A percentile compares a stretch with the other conserved stretches of the same genome.
These are phyloP conservation scores for Balakata baccata DNA, from an alignment of 345 rosid genomes.

Conservation along the genomic window DNA sequence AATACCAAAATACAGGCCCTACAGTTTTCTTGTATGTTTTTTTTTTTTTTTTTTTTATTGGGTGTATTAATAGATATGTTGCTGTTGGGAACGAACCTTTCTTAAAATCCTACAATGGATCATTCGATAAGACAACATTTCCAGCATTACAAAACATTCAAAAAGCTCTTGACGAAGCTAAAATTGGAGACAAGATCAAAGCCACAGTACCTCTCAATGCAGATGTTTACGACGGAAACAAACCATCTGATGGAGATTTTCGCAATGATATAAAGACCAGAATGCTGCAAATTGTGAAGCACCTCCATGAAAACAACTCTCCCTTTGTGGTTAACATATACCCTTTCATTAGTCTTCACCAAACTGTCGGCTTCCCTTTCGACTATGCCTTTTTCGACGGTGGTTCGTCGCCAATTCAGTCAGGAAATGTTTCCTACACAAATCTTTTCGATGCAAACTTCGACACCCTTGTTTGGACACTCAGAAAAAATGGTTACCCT, in stretches of 20 bases:
- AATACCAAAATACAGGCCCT: no score
- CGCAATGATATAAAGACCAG: conserved; percentile 42
- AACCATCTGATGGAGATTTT: conserved; percentile 67
- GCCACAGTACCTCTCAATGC: conserved; percentile 70
- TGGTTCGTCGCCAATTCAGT: conserved; percentile 26
- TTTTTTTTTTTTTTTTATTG: not conserved
- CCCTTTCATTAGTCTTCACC: conserved; percentile 75
- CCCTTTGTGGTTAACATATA: conserved; percentile 87
- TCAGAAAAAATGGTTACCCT: conserved; percentile 43
- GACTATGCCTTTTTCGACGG: conserved; percentile 62
- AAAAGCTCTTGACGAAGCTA: conserved; percentile 58
- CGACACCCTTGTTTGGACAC: conserved; percentile 69
- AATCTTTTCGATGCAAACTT: conserved; percentile 83
- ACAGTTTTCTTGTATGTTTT: no score
- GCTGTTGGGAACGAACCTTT: conserved; percentile 92
- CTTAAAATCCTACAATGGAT: conserved; percentile 59
- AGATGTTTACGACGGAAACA: conserved; percentile 66
- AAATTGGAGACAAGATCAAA: conserved; percentile 49
- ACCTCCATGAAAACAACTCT: conserved; percentile 37
- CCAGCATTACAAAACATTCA: conserved; percentile 76
- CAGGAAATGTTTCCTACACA: conserved; percentile 38
- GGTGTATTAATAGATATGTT: conserved; percentile 47
- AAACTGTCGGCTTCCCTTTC: conserved; percentile 51
- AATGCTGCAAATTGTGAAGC: conserved; percentile 44
- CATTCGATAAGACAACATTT: conserved; percentile 35